phyloP scores from a whole-genome alignment of 768 basidiomycete species.

The Macrolepiota fuliginosa region DNA sequence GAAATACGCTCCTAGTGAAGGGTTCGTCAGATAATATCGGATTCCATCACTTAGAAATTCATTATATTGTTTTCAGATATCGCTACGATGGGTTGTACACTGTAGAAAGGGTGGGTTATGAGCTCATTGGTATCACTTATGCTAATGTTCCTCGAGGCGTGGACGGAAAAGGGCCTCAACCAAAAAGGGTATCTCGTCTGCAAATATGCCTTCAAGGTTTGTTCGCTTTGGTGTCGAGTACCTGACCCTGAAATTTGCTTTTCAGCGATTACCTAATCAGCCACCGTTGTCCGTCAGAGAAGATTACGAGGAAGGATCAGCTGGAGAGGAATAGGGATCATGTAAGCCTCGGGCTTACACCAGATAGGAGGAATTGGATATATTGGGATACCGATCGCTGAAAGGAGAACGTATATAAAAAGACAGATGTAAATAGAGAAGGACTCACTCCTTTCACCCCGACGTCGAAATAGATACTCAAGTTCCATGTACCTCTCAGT shows the following conservation, averaged over 20 bases:
- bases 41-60: not conserved
- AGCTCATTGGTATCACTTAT: not conserved
- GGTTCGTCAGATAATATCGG: conserved; percentile 37
- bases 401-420: too few species aligned
- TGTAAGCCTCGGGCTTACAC: too few species aligned
- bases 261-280: conserved; percentile 55
- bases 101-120: conserved; percentile 59
- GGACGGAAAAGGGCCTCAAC: conserved; percentile 73
- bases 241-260: not conserved
- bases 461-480: too few species aligned
- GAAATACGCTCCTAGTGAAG: conserved; percentile 74
- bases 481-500: too few species aligned
- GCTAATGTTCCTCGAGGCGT: conserved; percentile 43
- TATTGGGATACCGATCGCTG: too few species aligned
- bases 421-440: too few species aligned
- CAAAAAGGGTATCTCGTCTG: conserved; percentile 74
- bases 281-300: conserved; percentile 42
- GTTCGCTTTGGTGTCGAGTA: conserved; percentile 14
- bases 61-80: conserved; percentile 46
- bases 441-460: too few species aligned
- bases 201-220: conserved; percentile 80
- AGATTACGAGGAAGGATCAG: conserved; percentile 13
- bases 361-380: too few species aligned
- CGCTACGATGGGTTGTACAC: conserved; percentile 88
- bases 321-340: not conserved